phyloP scores from a whole-genome alignment of 2,329 filamentous ascomycete species.

The Diaporthe sp. region DNA sequence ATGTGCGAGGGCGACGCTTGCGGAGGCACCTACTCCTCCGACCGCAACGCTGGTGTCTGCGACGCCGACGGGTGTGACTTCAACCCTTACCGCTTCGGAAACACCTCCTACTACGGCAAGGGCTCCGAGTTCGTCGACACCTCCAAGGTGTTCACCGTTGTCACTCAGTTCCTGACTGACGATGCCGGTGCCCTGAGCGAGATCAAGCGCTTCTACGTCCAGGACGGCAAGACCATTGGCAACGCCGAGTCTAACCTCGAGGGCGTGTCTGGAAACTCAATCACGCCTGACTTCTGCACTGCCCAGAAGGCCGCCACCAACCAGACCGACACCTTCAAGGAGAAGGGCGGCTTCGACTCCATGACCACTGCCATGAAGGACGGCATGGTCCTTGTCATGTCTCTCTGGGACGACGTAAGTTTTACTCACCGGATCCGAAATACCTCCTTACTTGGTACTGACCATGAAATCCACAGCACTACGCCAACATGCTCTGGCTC shows the following conservation, averaged over 20 bases:
- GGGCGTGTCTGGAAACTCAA: conserved; percentile 58
- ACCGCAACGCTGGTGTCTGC: conserved; percentile 74
- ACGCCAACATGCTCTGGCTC: conserved; percentile 74
- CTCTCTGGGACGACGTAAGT: conserved; percentile 70
- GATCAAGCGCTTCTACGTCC: conserved; percentile 76
- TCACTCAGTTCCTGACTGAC: conserved; percentile 72
- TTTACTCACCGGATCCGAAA: not conserved
- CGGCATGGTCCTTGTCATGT: conserved; percentile 65
- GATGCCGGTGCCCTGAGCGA: conserved; percentile 67
- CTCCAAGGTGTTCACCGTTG: conserved; percentile 72
- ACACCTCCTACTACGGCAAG: conserved; percentile 73
- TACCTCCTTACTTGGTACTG: not conserved
- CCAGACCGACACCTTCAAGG: conserved; percentile 66
- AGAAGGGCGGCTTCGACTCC: conserved; percentile 68
- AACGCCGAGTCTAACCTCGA: conserved; percentile 62
- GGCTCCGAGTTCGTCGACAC: conserved; percentile 70
- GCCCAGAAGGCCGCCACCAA: conserved; percentile 70
- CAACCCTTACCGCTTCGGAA: conserved; percentile 77
- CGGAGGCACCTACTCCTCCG: conserved; percentile 65
- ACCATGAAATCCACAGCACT: conserved; percentile 53
- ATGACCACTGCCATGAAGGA: conserved; percentile 64
- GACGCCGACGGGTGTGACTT: conserved; percentile 80
- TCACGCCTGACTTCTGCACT: conserved; percentile 72
- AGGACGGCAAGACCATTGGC: conserved; percentile 70
- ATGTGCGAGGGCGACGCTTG: conserved; percentile 66